Base-by-base conservation (phyloP, 2,329 filamentous ascomycete species). In the Tolypocladium ovalisporum region DNA sequence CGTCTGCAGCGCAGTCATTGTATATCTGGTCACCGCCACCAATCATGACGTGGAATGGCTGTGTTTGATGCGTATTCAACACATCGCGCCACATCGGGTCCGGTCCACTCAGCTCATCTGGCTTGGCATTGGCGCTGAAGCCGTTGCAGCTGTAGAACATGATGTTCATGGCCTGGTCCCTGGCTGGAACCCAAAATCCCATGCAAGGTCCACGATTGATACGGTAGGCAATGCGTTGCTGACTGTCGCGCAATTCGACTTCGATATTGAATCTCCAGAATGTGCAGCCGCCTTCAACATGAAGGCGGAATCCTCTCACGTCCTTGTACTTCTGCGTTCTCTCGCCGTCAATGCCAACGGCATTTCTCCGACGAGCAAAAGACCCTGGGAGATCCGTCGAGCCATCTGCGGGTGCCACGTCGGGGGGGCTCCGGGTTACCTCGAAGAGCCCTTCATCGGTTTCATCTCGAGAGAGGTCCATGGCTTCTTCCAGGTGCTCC, bases 71-170 rank as follows among this genome's bases (percentile, higher is more conserved):
- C 27, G 79, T 89, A 70, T 97, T 97, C 60, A 97, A 78, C 7
- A 97, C 90, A 69, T 99, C 94, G 57, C 93, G 87, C 94, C 95
- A 99, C 73, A 99, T 80, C 1, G 94, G 94, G 72, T 99, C 94
- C 0, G 95, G 94, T 0, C 94, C 94, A 67, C 87, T 94, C 69
- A 97, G 87, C 52, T 86, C 80, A 67, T 95, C 81, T 0, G 90
- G 76, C 61, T 96, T 86, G 29, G 89, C 88, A 57, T 83, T 87
- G 55, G 87, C 71, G 64, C 90, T 93, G 76, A 99, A 99, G 2
- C 95, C 94, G 70, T 99, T 99, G 76, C 94, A 96, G 69, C 89
- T 96, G 75, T 97, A 84, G 75, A 97, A 99, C 91, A 97, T 96
- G 69, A 97, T 89, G 74, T 97, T 97, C 94, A 99, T 99, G 2